Percentiles rank a stretch among this genome's conserved stretches.
phyloP scores from a whole-genome alignment of 2,329 filamentous ascomycete genomes.

The Trichoderma sp. region DNA sequence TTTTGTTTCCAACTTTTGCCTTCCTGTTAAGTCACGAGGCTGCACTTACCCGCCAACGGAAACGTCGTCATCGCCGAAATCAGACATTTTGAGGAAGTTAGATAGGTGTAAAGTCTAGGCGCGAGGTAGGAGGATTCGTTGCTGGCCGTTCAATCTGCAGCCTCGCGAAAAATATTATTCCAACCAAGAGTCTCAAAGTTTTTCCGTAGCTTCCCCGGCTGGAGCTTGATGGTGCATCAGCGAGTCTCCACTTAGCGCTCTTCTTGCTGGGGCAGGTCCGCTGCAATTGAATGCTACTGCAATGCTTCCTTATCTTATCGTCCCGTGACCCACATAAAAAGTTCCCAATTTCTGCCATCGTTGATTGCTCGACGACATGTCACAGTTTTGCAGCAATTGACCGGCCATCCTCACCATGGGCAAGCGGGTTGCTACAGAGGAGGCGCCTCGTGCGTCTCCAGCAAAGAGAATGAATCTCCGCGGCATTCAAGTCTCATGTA shows the following conservation, averaged over 20 bases:
- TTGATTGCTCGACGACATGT: conserved; percentile 7
- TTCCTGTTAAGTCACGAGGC: conserved; percentile 17
- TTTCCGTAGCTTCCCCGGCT: conserved; percentile 33
- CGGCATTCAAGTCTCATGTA: conserved; percentile 27
- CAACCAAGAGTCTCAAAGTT: conserved; percentile 30
- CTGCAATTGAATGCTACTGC: background rate
- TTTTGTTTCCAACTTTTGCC: conserved; percentile 8
- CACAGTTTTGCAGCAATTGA: background rate
- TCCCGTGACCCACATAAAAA: conserved; percentile 22
- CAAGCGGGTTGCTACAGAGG: conserved; percentile 32
- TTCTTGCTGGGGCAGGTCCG: conserved; percentile 16
- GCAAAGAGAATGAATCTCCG: conserved; percentile 29
- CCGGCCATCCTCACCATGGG: conserved; percentile 27
- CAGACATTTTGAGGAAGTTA: conserved; percentile 57
- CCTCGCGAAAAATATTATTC: conserved; percentile 33
- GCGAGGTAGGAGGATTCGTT: background rate
- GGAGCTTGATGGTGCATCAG: background rate
- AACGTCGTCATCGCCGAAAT: conserved; percentile 66
- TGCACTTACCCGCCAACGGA: conserved; percentile 54
- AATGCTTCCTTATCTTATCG: background rate
- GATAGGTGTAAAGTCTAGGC: background rate
- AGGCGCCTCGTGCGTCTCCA: conserved; percentile 26
- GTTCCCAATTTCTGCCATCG: conserved; percentile 33
- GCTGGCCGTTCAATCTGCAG: conserved; percentile 3
- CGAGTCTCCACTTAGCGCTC: background rate